Base-by-base conservation (phyloP, 495 filamentous ascomycete species). In the Tuber calosporum region DNA sequence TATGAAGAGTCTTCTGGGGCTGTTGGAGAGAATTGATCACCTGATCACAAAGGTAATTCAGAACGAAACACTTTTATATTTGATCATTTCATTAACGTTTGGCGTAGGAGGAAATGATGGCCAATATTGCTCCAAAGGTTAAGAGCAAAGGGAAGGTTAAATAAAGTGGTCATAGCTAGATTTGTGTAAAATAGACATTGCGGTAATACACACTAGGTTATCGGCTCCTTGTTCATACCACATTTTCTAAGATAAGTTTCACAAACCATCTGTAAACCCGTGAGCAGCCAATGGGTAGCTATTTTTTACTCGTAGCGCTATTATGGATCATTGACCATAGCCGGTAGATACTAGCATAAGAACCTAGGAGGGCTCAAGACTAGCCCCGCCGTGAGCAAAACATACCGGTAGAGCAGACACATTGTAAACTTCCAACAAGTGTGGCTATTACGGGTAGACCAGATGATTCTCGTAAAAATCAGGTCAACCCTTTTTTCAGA, bases 71-170 rank as follows among this genome's bases (percentile, higher is more conserved):
- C 4, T 13, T 41, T 39, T 22, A 22, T 58, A 58, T 30, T n/a
- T 53, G 26, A 36, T 66, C 34, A 15, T 71, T 42, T 58, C 68
- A 67, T 66, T 80, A 53, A 80, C 37, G 3, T 19, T 11, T 38
- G 26, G 13, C 36, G 62, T 30, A 81, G 88, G 96, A 98, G 86
- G 96, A 98, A 87, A 99, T 99, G 95, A 99, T 99, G 95, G 95
- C 95, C 45, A 87, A 94, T 69, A 98, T 98, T 75, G 89, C 92
- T 82, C 93, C 91, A 7, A 84, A 89, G 39, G 53, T 62, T 34
- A 88, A 88, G 73, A 83, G 75, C 62, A 81, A 79, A 62, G 73
- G 76, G 19, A 79, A 79, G 58, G 77, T 72, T 5, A 79, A 79
- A 79, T 79, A 67, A 66, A 38, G 20, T 11, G 66, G 66, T 39